Evolutionary conservation across 257 asterid species (phyloP).

Genomic region (Rehmannia glutinosa): DNA sequence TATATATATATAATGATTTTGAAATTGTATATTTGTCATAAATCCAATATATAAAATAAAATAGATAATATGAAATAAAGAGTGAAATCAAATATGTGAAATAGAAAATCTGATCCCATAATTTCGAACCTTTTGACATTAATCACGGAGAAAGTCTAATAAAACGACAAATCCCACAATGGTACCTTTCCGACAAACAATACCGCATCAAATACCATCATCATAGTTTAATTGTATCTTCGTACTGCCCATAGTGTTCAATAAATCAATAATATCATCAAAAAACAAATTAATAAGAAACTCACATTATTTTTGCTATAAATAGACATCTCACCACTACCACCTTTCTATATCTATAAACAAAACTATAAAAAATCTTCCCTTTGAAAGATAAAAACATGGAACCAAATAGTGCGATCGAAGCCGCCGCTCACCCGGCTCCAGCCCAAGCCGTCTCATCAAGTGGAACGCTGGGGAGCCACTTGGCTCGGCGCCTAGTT

Average conservation of each 20-base stretch:
- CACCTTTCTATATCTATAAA: not conserved
- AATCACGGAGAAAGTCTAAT: not conserved
- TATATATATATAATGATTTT: too few relatives aligned
- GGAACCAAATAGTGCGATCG: constrained; percentile 23
- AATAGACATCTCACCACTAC: not conserved
- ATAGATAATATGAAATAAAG: too few relatives aligned
- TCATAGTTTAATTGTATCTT: not conserved
- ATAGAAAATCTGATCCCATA: too few relatives aligned
- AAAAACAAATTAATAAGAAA: not conserved
- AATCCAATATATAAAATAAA: too few relatives aligned
- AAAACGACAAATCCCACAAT: not conserved
- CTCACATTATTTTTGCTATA: constrained; percentile 14
- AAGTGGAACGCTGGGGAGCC: constrained; percentile 51
- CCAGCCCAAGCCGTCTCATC: constrained; percentile 10
- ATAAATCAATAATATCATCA: not conserved
- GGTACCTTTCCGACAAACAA: constrained; percentile 1
- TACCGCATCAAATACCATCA: not conserved
- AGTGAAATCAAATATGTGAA: too few relatives aligned
- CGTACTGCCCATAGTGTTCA: constrained; percentile 36
- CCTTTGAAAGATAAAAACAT: not conserved
- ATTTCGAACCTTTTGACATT: not conserved
- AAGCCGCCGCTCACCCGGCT: constrained; percentile 13
- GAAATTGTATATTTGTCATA: too few relatives aligned
- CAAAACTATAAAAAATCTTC: not conserved
- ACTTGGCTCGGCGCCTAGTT: constrained; percentile 65